Conservation (phyloP, 257 asterid species). For the Ilex aquifolium region DNA sequence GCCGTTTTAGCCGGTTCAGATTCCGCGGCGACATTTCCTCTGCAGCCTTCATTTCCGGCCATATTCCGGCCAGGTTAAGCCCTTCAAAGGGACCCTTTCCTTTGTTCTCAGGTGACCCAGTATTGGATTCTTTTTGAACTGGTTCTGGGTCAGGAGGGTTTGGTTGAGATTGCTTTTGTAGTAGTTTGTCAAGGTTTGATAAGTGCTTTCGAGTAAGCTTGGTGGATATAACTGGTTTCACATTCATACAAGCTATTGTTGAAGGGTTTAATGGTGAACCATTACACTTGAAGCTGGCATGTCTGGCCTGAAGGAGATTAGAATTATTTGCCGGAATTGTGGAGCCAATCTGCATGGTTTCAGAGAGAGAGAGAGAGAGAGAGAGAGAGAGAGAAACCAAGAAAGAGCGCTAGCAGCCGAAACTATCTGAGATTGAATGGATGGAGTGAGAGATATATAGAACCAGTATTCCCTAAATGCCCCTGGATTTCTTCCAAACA, state of each 20-base stretch:
- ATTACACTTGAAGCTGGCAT: conserved; percentile 36
- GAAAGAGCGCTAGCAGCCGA: not conserved
- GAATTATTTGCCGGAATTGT: conserved; percentile 50
- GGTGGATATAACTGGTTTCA: conserved; percentile 15
- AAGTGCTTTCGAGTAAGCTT: conserved; percentile 48
- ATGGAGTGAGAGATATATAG: no score
- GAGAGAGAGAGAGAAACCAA: not conserved
- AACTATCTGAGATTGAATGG: no score
- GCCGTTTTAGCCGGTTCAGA: conserved; percentile 56
- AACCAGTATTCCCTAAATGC: no score
- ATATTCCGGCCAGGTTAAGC: conserved; percentile 34
- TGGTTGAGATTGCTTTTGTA: conserved; percentile 30
- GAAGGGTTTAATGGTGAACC: conserved; percentile 57
- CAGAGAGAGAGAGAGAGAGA: not conserved
- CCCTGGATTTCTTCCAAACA: no score
- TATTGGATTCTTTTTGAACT: conserved; percentile 2
- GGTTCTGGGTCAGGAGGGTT: conserved; percentile 25
- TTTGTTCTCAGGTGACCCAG: conserved; percentile 19
- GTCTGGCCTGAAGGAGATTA: conserved; percentile 27
- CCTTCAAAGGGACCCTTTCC: conserved; percentile 37
- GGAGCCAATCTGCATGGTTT: conserved; percentile 48
- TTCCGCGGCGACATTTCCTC: conserved; percentile 91
- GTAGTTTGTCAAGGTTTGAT: conserved; percentile 51
- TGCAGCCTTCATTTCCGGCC: conserved; percentile 84
- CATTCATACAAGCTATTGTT: conserved; percentile 12